phyloP scores from a whole-genome alignment of 2,329 filamentous ascomycete species.

The Fusarium abutilonis region DNA sequence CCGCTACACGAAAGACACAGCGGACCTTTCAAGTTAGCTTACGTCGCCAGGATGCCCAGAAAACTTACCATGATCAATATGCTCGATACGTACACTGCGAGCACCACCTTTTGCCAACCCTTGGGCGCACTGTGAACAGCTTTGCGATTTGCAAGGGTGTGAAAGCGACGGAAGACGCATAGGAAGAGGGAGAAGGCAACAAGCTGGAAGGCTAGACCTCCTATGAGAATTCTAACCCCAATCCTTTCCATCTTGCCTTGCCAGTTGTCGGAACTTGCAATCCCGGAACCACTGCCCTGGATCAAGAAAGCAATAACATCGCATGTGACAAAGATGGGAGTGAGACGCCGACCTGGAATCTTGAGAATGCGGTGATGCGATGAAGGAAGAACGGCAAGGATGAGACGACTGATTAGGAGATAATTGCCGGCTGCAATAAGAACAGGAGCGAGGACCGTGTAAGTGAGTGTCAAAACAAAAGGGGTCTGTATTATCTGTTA shows the following conservation, averaged over 20 bases:
- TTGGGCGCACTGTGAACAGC: slow-evolving; percentile 43
- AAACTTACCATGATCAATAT: slow-evolving; percentile 56
- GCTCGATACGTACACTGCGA: slow-evolving; percentile 57
- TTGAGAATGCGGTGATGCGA: slow-evolving; percentile 50
- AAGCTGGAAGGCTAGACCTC: slow-evolving; percentile 54
- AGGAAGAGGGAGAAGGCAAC: slow-evolving; percentile 55
- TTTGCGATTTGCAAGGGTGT: slow-evolving; percentile 44
- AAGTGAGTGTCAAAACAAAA: slow-evolving; percentile 52
- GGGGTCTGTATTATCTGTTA: slow-evolving; percentile 42
- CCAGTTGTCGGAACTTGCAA: slow-evolving; percentile 57
- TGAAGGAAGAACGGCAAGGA: slow-evolving; percentile 51
- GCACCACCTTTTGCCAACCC: slow-evolving; percentile 53
- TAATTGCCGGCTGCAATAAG: slow-evolving; percentile 62
- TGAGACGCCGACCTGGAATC: slow-evolving; percentile 53
- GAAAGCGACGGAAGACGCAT: slow-evolving; percentile 53
- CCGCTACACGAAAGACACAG: slow-evolving; percentile 63
- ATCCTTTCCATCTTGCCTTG: slow-evolving; percentile 51
- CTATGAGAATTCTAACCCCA: slow-evolving; percentile 55
- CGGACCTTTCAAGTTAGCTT: slow-evolving; percentile 51
- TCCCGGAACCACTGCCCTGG: slow-evolving; percentile 56
- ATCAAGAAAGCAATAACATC: slow-evolving; percentile 58
- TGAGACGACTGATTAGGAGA: slow-evolving; percentile 60
- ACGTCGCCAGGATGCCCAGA: fast-evolving
- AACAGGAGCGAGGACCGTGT: slow-evolving; percentile 61
- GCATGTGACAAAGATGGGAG: slow-evolving; percentile 57